Base-by-base conservation (phyloP, 2,329 filamentous ascomycete species). In the Colletotrichum australisinense region DNA sequence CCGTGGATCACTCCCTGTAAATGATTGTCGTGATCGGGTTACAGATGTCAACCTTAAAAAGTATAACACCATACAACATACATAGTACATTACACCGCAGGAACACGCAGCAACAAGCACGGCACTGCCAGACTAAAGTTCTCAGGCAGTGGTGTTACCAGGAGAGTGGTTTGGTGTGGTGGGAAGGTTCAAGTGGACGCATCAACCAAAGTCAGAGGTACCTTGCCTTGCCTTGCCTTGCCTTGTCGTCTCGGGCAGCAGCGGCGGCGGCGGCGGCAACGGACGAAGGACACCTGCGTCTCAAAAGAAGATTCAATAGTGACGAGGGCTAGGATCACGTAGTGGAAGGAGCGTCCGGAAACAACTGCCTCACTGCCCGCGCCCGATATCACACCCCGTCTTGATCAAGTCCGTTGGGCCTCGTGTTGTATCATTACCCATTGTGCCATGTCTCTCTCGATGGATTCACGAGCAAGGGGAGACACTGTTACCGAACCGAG, bases 1-100 rank as follows among this genome's bases (percentile, higher is more conserved):
- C 38, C 28, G 26, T 26, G 59, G 57, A 64, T 52, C 32, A 22
- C 65, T 28, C 58, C 52, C 26, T 63, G 55, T 7, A 22, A 60
- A 62, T 56, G 57, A 59, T 53, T 55, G 55, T 70, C 70, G 60
- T 70, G 60, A 70, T 70, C 70, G 67, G 67, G 60, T 73, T 70
- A 60, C 70, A 65, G 67, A 46, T 66, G 70, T 42, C 70, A 70
- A 70, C 67, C 42, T 63, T 65, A 70, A 65, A 24, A 46, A 16
- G 11, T 8, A 60, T 9, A 8, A 32, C 9, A 49, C 16, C 16
- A 42, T 42, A 42, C 38, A 19, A 16, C 14, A 19, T 42, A 42
- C 38, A 19, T 5, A 7, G 2, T 19, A 42, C 16, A 42, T 16
- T 16, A 19, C 16, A 19, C 38, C 38, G 14, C 2, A 42, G 38